A percentile compares a stretch with the other conserved stretches of the same genome.
Conservation (phyloP, 495 filamentous ascomycete species). For the Aspergillus haitiensis region DNA sequence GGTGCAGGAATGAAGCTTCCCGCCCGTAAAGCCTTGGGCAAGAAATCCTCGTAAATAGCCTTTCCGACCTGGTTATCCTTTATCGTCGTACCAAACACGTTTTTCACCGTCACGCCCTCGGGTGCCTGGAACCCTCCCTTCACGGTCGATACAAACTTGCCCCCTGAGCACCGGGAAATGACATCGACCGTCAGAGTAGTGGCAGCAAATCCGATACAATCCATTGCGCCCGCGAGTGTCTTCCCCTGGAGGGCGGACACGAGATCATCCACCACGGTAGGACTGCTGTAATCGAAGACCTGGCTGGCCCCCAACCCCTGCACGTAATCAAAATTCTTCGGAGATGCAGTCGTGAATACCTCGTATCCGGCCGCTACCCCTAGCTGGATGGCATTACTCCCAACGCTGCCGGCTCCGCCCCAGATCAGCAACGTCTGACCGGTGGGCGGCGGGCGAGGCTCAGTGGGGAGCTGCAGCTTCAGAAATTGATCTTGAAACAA, state of each 20-base stretch:
- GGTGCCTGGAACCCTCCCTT: constrained; percentile 10
- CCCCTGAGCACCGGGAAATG: constrained; percentile 6
- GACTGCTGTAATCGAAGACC: constrained; percentile 59
- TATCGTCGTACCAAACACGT: constrained; percentile 19
- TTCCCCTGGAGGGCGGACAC: constrained; percentile 25
- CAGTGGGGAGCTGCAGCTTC: constrained; percentile 37
- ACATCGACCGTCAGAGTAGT: constrained; percentile 25
- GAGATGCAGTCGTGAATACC: constrained; percentile 56
- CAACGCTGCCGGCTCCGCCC: constrained; percentile 61
- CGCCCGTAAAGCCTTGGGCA: constrained; percentile 37
- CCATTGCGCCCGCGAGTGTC: constrained; percentile 32
- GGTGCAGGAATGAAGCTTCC: constrained; percentile 30
- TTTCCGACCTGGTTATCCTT: constrained; percentile 35
- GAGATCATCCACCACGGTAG: constrained; percentile 33
- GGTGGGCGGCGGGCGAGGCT: constrained; percentile 21
- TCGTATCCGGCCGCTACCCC: constrained; percentile 57
- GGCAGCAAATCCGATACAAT: constrained; percentile 18
- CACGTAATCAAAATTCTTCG: constrained; percentile 54
- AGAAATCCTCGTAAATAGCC: constrained; percentile 41
- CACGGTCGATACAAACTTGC: constrained; percentile 24
- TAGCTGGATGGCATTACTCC: constrained; percentile 62
- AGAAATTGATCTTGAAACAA: constrained; percentile 53
- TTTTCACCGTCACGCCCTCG: constrained; percentile 20
- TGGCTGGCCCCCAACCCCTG: constrained; percentile 53
- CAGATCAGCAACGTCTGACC: constrained; percentile 55